Evolutionary conservation across 345 rosid genomes (phyloP).

Genomic region (Lepidium sativum): DNA sequence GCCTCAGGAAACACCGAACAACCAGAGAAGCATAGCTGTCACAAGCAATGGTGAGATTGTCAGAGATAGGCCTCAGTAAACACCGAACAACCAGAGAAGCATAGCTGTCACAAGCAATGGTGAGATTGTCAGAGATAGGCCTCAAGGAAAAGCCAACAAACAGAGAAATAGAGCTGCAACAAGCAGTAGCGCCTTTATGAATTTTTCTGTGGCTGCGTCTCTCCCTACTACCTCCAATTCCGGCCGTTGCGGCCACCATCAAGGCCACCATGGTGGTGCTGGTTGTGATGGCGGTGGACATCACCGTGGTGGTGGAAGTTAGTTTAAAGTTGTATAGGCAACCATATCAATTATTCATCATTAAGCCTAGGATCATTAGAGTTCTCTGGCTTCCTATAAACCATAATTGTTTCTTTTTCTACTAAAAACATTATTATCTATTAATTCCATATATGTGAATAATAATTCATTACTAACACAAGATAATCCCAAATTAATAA

Average conservation of each 20-base stretch:
- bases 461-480: no score
- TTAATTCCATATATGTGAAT: no score
- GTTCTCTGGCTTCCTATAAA: no score
- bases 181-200: neutral
- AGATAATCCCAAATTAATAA: no score
- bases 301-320: neutral
- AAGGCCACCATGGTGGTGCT: neutral
- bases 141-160: neutral
- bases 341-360: no score
- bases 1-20: neutral
- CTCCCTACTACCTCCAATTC: conserved; percentile 8
- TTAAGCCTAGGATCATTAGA: no score
- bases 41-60: neutral
- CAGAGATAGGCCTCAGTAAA: neutral
- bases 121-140: neutral
- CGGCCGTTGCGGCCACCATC: neutral
- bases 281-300: neutral
- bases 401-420: no score
- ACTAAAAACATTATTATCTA: no score
- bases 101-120: neutral
- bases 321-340: no score
- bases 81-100: neutral
- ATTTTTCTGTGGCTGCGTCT: neutral
- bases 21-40: neutral
- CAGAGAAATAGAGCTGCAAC: neutral